Evolutionary conservation across 139 green algal species (phyloP).

Genomic region (Chlorokybus atmophyticus): DNA sequence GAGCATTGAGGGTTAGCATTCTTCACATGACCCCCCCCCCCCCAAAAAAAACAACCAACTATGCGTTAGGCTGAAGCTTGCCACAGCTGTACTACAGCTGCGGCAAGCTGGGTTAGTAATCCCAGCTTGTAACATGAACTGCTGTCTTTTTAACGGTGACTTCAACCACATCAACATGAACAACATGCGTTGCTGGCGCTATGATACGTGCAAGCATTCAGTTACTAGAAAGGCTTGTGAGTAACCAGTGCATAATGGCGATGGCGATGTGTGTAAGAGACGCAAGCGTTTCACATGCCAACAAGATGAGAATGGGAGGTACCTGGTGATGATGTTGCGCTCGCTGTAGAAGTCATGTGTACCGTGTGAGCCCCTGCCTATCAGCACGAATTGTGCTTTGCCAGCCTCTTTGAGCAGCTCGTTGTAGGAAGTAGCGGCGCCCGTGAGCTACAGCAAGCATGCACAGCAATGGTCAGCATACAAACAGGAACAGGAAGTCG

Average conservation of each 20-base stretch:
- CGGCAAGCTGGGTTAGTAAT: constrained; percentile 4
- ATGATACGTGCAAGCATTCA: too few species aligned
- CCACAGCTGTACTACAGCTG: too few species aligned
- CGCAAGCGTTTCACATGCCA: too few species aligned
- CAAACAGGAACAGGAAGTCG: too few species aligned
- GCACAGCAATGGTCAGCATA: too few species aligned
- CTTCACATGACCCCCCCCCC: not conserved
- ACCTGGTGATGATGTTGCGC: constrained; percentile 39
- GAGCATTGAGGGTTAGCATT: not conserved
- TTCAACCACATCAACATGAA: not conserved
- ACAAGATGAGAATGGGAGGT: too few species aligned
- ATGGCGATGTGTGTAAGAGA: too few species aligned
- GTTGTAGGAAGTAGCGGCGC: too few species aligned
- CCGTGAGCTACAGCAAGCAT: too few species aligned
- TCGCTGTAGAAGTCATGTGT: constrained; percentile 47
- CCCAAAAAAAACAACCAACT: not conserved
- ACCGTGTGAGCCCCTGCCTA: constrained; percentile 43
- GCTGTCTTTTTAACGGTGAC: not conserved
- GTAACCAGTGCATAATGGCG: too few species aligned
- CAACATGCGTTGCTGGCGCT: constrained; percentile 5
- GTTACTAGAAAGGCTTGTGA: too few species aligned
- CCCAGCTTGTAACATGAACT: not conserved
- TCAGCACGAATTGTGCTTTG: constrained; percentile 5
- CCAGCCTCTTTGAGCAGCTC: constrained; percentile 18
- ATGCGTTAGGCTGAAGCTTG: too few species aligned